Evolutionary conservation across 805 yeast genomes (phyloP), one percentile per base, ranked within the genome.

Genomic region (Barnettozyma salicaria): DNA sequence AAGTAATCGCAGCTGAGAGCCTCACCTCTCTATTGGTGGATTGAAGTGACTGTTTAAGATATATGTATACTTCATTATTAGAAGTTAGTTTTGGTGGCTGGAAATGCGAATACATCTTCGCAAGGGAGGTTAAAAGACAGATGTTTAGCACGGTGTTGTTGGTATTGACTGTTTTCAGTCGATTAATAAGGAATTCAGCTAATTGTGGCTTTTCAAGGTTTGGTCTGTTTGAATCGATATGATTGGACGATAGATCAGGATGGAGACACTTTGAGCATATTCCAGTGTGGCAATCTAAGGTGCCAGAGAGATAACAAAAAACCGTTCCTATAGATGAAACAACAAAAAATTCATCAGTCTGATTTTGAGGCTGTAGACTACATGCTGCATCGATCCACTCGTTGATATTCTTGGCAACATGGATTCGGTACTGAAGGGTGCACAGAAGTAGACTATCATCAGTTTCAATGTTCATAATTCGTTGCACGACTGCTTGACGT

Each of bases 21-120:
- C 90, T 55, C 0, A 78, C 64, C 40, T 77, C 80, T 45, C 90
- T 58, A 38, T 70, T 68, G 7, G 54, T 56, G n/a, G 63, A 61
- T 1, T 52, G 40, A 27, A 76, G 60, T 14, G 69, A 61, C 3
- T 46, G 41, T 27, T 64, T 51, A 2, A 79, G 41, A 37, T 73
- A 69, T 6, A 49, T 51, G 57, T 74, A 74, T 6, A 65, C 23
- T 1, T 41, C 40, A 23, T 50, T 46, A 10, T 39, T 58, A 45
- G 36, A 46, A 13, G 36, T 49, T 27, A 65, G 49, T 27, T 47
- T 50, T 5, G 78, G 77, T 0, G 80, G 74, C 34, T 70, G 65
- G 48, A 55, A 80, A 29, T 78, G 75, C 4, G 67, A 52, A 40
- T 78, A 73, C 1, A 79, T 50, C 45, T 70, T 69, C 49, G 62